Conservation (phyloP, 2,329 filamentous ascomycete genomes). For the Dendryphion nanum region DNA sequence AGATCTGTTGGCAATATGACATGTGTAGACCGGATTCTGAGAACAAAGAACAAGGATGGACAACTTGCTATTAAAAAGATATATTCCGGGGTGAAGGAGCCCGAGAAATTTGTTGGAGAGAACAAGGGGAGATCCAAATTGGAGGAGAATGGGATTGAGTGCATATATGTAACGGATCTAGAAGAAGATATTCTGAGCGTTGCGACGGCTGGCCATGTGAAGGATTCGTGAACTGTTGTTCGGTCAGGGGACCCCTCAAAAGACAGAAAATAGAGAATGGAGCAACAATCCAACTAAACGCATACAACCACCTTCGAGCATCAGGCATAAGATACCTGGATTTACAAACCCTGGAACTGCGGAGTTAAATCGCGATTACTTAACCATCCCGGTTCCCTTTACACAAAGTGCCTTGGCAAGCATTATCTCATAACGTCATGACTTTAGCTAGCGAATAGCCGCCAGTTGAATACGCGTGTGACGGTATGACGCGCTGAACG, state of each 20-base stretch:
- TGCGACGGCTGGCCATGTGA: slow-evolving; percentile 76
- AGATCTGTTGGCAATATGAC: slow-evolving; percentile 71
- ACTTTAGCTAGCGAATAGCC: slow-evolving; percentile 16
- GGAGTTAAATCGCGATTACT: too few relatives aligned
- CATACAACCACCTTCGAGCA: too few relatives aligned
- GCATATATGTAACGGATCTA: slow-evolving; percentile 70
- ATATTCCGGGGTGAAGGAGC: slow-evolving; percentile 85
- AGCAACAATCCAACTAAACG: too few relatives aligned
- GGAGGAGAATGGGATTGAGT: slow-evolving; percentile 68
- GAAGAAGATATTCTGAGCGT: slow-evolving; percentile 78
- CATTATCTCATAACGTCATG: slow-evolving; percentile 24
- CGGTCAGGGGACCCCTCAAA: too few relatives aligned
- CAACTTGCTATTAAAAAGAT: slow-evolving; percentile 68
- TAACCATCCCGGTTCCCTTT: too few relatives aligned
- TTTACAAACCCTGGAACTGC: too few relatives aligned
- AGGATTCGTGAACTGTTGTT: too few relatives aligned
- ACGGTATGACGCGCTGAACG: slow-evolving; percentile 8
- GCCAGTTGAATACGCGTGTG: slow-evolving; percentile 2
- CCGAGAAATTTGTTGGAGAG: slow-evolving; percentile 81
- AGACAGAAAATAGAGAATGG: too few relatives aligned
- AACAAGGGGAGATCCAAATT: slow-evolving; percentile 74
- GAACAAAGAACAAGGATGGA: slow-evolving; percentile 43
- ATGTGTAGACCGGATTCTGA: slow-evolving; percentile 77
- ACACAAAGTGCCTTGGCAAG: slow-evolving; percentile 9
- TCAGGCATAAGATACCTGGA: too few relatives aligned